These are phyloP conservation scores for Hemisphaericaspora xylofermentans DNA, from an alignment of 1,139 yeast genomes.

Conservation along the genomic window DNA sequence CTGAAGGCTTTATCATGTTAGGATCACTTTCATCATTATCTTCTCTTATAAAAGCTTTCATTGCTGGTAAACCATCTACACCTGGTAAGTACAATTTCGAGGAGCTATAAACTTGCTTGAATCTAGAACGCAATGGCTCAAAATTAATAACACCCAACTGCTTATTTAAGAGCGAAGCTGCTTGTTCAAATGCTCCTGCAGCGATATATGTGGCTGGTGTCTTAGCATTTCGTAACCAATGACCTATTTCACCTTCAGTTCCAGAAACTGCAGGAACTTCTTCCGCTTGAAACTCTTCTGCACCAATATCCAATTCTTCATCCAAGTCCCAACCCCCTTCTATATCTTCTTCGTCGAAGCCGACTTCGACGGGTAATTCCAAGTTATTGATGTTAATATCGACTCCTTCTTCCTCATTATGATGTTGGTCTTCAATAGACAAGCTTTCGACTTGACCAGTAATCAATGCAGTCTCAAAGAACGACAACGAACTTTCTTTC, in stretches of 20 bases:
- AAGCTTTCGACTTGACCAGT: slow-evolving; percentile 73
- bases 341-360: slow-evolving; percentile 46
- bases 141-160: slow-evolving; percentile 86
- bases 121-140: slow-evolving; percentile 82
- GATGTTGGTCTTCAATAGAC: slow-evolving; percentile 44
- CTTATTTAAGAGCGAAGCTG: slow-evolving; percentile 85
- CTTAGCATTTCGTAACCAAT: slow-evolving; percentile 87
- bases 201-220: slow-evolving; percentile 93
- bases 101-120: slow-evolving; percentile 78
- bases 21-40: slow-evolving; percentile 62
- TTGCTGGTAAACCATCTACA: slow-evolving; percentile 65
- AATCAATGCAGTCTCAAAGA: slow-evolving; percentile 79
- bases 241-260: slow-evolving; percentile 61
- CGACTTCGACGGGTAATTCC: slow-evolving; percentile 37
- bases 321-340: slow-evolving; percentile 61
- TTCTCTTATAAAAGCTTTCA: slow-evolving; percentile 65
- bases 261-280: slow-evolving; percentile 15
- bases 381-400: slow-evolving; percentile 1
- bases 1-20: slow-evolving; percentile 55
- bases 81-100: slow-evolving; percentile 77
- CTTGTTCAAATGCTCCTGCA: slow-evolving; percentile 94
- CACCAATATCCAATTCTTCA: slow-evolving; percentile 48
- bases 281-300: slow-evolving; percentile 29
- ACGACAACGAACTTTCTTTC: slow-evolving; percentile 67
- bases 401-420: neutral